Evolutionary conservation across 176 grass and related monocot species (phyloP).

Genomic region (Alloteropsis semialata): DNA sequence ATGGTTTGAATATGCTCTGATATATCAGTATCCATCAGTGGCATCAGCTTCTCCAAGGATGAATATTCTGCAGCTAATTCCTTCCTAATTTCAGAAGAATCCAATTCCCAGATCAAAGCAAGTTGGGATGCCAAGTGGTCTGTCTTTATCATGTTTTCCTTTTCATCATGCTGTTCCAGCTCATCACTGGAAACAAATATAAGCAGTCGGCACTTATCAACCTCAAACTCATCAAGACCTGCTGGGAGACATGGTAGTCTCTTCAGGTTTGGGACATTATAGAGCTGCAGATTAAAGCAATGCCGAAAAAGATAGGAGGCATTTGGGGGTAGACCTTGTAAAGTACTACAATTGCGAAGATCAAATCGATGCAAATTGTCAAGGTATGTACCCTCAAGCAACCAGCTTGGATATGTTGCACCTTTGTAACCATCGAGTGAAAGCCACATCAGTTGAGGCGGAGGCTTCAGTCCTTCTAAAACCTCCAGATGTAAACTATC

Average conservation of each 20-base stretch:
- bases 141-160: background rate
- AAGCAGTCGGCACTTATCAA: constrained; percentile 15
- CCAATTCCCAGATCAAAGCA: background rate
- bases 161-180: background rate
- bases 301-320: background rate
- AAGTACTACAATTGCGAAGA: background rate
- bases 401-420: background rate
- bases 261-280: background rate
- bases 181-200: background rate
- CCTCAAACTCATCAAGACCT: background rate
- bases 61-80: background rate
- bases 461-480: background rate
- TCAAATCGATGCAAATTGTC: background rate
- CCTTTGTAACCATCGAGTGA: background rate
- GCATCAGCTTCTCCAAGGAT: background rate
- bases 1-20: background rate
- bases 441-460: background rate
- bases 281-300: background rate
- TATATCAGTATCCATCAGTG: background rate
- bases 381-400: background rate
- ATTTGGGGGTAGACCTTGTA: background rate
- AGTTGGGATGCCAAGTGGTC: background rate
- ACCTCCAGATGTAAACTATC: background rate
- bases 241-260: background rate
- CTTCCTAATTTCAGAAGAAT: background rate